Evolutionary conservation across 192 early-diverging fungal species (phyloP).

Genomic region (Dissophora ornata): DNA sequence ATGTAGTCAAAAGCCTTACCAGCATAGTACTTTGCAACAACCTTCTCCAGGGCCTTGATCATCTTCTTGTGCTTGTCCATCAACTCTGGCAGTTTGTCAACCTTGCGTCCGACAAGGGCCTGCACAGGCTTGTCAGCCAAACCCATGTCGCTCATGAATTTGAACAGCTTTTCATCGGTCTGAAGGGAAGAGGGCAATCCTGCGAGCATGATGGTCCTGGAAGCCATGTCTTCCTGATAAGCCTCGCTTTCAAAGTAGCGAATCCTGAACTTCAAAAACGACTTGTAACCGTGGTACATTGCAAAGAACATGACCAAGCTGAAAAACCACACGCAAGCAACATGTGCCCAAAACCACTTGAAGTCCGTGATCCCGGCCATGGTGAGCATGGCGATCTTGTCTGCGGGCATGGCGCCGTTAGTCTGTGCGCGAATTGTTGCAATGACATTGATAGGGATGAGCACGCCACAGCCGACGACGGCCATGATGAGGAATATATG

Average conservation of each 20-base stretch:
- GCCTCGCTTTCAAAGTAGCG: conserved; percentile 68
- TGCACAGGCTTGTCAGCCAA: conserved; percentile 60
- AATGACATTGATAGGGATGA: conserved; percentile 74
- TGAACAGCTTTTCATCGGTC: conserved; percentile 62
- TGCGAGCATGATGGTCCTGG: conserved; percentile 75
- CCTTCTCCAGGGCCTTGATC: conserved; percentile 73
- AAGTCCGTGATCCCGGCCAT: conserved; percentile 25
- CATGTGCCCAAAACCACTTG: conserved; percentile 74
- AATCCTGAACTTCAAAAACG: conserved; percentile 63
- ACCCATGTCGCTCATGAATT: conserved; percentile 59
- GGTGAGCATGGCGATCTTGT: conserved; percentile 39
- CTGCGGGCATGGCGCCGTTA: conserved; percentile 20
- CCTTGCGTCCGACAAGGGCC: conserved; percentile 73
- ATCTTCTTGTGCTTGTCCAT: conserved; percentile 72
- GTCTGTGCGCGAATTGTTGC: conserved; percentile 49
- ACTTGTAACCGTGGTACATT: conserved; percentile 63
- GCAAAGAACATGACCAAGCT: conserved; percentile 64
- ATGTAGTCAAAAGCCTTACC: too few relatives aligned
- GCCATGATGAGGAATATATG: conserved; percentile 67
- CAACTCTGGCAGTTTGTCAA: conserved; percentile 71
- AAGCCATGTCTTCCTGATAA: conserved; percentile 72
- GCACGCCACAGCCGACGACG: conserved; percentile 66
- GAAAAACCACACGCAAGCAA: conserved; percentile 67
- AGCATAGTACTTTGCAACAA: conserved; percentile 67
- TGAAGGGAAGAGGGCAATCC: conserved; percentile 69